Base-by-base conservation (phyloP, 768 basidiomycete genomes). In the Neoboletus subvelutipes region DNA sequence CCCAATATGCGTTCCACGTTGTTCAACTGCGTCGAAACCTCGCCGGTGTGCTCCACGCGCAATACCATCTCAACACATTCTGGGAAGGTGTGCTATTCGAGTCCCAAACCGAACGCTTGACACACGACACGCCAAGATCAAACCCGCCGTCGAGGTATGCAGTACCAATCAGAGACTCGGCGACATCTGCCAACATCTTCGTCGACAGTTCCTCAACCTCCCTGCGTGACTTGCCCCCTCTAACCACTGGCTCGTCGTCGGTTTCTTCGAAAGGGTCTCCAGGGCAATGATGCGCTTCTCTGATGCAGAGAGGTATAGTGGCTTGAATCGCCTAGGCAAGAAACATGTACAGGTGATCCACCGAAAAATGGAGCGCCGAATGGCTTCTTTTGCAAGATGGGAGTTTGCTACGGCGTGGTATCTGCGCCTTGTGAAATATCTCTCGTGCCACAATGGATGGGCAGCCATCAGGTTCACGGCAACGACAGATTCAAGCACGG, bases 151-250 rank as follows among this genome's bases (percentile, higher is more conserved):
- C 80, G 5, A 88, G 68, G 69, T 86, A 89, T 0, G 87, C 80
- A 7, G 90, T 90, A 1, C 92, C 93, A 24, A 94, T 87, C 15
- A 92, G 73, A 3, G 91, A 82, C 71, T 96, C 93, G 5, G 93
- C 79, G 4, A 93, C 86, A 59, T 95, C 93, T 1, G 90, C 90
- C 34, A 94, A 76, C 57, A 90, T 81, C 78, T 95, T 95, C 3
- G 88, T 90, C 2, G 89, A 92, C 28, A 92, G 62, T 18, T 78
- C 65, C 52, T 75, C 71, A 22, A 54, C 53, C 48, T 56, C 66
- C 54, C 62, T 61, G 60, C 65, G 67, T 54, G 65, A 68, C 64
- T 62, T 68, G 33, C 60, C 67, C 47, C 63, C 70, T 45, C 64
- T 55, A 13, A 58, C 63, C 20, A 61, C 51, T 0, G 53, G 55